A percentile compares a stretch with the other conserved stretches of the same genome.
These are phyloP conservation scores for Diaporthe sp. DNA, from an alignment of 2,329 filamentous ascomycete species.

Conservation along the genomic window DNA sequence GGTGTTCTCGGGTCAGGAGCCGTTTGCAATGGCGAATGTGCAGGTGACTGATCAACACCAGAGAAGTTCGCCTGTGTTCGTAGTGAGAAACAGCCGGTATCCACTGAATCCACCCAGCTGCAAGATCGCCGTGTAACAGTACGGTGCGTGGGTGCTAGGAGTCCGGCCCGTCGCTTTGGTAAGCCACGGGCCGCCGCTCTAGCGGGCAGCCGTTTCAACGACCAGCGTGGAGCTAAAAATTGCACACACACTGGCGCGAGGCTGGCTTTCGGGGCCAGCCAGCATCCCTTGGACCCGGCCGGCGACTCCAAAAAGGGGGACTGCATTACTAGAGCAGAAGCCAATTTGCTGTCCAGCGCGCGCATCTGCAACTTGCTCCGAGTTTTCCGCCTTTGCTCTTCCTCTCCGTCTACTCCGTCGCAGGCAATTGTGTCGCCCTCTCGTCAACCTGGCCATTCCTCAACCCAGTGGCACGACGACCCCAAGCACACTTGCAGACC, in stretches of 20 bases:
- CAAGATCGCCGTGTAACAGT: neutral
- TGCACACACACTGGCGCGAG: neutral
- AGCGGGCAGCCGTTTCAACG: slow-evolving; percentile 25
- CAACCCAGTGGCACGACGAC: neutral
- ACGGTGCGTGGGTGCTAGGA: too few relatives aligned
- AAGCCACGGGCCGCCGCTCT: slow-evolving; percentile 28
- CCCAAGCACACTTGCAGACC: neutral
- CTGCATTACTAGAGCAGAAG: slow-evolving; percentile 10
- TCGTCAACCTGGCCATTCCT: neutral
- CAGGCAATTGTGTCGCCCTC: neutral
- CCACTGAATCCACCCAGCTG: slow-evolving; percentile 20
- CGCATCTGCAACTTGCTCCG: neutral
- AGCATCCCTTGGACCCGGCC: slow-evolving; percentile 27
- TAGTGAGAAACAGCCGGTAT: neutral
- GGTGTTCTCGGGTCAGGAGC: neutral
- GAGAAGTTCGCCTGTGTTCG: neutral
- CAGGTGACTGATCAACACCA: neutral
- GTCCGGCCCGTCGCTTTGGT: slow-evolving; percentile 27
- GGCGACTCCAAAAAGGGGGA: slow-evolving; percentile 27
- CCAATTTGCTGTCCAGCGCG: slow-evolving; percentile 20
- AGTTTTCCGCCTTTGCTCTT: slow-evolving; percentile 11
- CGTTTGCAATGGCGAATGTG: neutral
- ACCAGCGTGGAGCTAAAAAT: slow-evolving; percentile 29
- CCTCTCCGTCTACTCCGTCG: neutral
- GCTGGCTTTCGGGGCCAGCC: neutral